Evolutionary conservation across 1,139 yeast genomes (phyloP).

Genomic region (Suhomyces wounanorum): DNA sequence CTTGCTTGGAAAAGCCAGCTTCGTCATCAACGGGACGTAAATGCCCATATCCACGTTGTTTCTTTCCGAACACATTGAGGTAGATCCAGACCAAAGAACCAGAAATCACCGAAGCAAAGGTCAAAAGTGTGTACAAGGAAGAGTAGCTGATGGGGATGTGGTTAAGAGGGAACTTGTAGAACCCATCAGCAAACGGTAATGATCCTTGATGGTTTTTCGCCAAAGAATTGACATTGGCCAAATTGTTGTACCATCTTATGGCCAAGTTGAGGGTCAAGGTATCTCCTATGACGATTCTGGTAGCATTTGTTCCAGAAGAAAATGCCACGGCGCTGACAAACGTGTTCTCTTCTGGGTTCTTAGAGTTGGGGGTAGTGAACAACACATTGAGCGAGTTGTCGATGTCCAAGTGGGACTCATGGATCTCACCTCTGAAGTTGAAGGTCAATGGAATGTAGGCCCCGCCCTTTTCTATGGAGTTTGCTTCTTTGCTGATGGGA

Average conservation of each 20-base stretch:
- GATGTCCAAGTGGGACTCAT: constrained; percentile 69
- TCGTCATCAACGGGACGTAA: constrained; percentile 27
- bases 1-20: constrained; percentile 29
- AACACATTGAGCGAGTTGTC: constrained; percentile 62
- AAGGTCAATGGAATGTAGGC: constrained; percentile 63
- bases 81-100: constrained; percentile 28
- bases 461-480: constrained; percentile 49
- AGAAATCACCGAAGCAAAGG: constrained; percentile 27
- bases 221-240: constrained; percentile 24
- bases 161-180: constrained; percentile 40
- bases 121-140: constrained; percentile 26
- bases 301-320: constrained; percentile 63
- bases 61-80: constrained; percentile 20
- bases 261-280: constrained; percentile 58
- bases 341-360: constrained; percentile 34
- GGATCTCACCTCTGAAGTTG: constrained; percentile 66
- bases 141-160: constrained; percentile 32
- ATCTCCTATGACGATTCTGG: constrained; percentile 68
- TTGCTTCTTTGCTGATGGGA: constrained; percentile 49
- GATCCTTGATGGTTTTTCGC: constrained; percentile 11
- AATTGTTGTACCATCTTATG: constrained; percentile 55
- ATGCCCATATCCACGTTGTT: constrained; percentile 4
- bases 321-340: constrained; percentile 59
- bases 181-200: constrained; percentile 45
- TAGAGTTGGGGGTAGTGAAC: constrained; percentile 41